A percentile compares a stretch with the other conserved stretches of the same genome.
phyloP scores from a whole-genome alignment of 345 rosid genomes.

The Rhodamnia argentea region DNA sequence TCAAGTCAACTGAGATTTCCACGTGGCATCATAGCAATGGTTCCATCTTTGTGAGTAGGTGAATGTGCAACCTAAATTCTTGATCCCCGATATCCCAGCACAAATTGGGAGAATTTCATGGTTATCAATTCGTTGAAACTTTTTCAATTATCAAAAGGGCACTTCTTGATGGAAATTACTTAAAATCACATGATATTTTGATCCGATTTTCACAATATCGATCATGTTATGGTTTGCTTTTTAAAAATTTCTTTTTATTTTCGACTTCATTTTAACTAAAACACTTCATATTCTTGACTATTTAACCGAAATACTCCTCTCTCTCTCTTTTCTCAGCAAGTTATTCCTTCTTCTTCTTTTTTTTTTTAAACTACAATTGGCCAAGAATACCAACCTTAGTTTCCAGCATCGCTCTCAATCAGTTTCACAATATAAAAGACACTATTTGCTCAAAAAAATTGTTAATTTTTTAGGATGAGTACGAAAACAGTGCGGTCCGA shows the following conservation, averaged over 20 bases:
- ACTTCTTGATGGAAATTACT: neutral
- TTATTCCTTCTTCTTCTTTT: neutral
- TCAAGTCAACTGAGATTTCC: neutral
- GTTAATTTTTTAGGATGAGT: neutral
- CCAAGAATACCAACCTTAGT: neutral
- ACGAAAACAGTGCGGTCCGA: neutral
- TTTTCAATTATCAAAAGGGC: neutral
- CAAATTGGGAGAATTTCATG: neutral
- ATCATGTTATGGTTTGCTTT: neutral
- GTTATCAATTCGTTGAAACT: neutral
- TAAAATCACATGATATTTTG: neutral
- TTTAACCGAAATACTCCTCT: neutral
- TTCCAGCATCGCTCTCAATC: neutral
- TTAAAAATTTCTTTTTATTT: neutral
- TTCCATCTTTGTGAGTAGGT: neutral
- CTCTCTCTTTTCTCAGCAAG: neutral
- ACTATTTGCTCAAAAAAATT: neutral
- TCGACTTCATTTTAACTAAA: neutral
- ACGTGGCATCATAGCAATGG: neutral
- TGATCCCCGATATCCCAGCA: neutral
- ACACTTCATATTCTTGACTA: neutral
- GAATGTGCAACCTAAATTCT: neutral
- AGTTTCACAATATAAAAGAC: neutral
- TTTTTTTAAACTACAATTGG: neutral
- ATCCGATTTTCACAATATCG: neutral